Base-by-base conservation (phyloP, 306 rosid genomes). In the Cicer bijugum region DNA sequence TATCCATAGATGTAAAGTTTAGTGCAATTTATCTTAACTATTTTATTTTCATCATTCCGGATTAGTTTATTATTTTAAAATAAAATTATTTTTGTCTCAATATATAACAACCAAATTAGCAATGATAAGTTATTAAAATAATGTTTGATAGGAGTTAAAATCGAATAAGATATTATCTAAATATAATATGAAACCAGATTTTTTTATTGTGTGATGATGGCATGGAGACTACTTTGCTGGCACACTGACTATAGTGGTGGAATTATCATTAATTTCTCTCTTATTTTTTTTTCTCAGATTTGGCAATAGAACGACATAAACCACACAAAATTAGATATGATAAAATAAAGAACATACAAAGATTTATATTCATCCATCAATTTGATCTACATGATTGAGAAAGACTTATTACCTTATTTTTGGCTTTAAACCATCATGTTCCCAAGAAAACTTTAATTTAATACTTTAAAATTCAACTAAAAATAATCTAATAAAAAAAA, bases 131-230 rank as follows among this genome's bases (percentile, higher is more conserved):
- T 19, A 20, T n/a, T 55, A 9, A 55, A 19, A 19, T 10, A n/a
- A 55, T 7, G 1, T 55, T 19, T 19, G n/a, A 19, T 10, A 4
- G 12, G 61, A 55, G 12, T 12, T 9, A 1, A 53, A 19, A 5
- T 55, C 20, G 10, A 9, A 0, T 19, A 6, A 3, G 0, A 17
- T 28, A 52, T 3, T 19, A 55, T 20, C n/a, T 7, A 19, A 55
- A 55, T 55, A n/a, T 56, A 28, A 56, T 56, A n/a, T 19, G 38
- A 56, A 56, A 56, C 33, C n/a, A 56, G 19, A 51, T 15, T 51
- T 6, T 50, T 14, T 14, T n/a, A n/a, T 11, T 48, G 14, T 48
- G n/a, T 51, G 57, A 9, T 51, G 3, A 51, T 20, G 23, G 57
- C 8, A 51, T 51, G 57, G 23, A 51, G 19, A 51, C 57, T 17